Evolutionary conservation across 2,329 filamentous ascomycete species (phyloP).

Genomic region (Verticillium isaacii): DNA sequence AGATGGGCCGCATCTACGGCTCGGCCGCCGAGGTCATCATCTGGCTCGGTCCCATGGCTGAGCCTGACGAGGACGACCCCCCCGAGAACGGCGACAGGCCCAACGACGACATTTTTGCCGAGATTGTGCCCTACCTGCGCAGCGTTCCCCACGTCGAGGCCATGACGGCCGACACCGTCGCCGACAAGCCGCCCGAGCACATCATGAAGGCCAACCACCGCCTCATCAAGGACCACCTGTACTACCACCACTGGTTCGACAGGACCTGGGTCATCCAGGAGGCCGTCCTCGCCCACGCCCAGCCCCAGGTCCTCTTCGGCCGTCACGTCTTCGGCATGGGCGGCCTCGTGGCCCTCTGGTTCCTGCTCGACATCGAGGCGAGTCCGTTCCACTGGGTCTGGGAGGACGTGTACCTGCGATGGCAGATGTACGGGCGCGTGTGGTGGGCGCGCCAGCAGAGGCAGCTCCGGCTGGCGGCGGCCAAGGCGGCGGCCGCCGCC

Average conservation of each 20-base stretch:
- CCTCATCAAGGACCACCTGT: not conserved
- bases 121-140: not conserved
- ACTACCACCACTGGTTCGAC: constrained; percentile 14
- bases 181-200: not conserved
- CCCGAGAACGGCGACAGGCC: not conserved
- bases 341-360: not conserved
- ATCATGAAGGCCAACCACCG: not conserved
- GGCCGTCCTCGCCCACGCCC: constrained; percentile 12
- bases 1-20: constrained; percentile 6
- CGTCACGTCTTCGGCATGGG: not conserved
- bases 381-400: not conserved
- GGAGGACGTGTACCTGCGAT: not conserved
- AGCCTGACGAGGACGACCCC: not conserved
- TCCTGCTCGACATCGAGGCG: not conserved
- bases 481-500: not conserved
- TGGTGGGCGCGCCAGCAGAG: not conserved
- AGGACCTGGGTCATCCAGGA: constrained; percentile 21
- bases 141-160: not conserved
- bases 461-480: not conserved
- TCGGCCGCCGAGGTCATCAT: constrained; percentile 2
- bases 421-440: not conserved
- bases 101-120: not conserved
- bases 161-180: not conserved
- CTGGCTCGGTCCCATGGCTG: constrained; percentile 4
- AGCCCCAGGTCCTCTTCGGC: constrained; percentile 5